Base-by-base conservation (phyloP, 1,139 yeast species). In the Zhuliangozyma parablackwelliae region DNA sequence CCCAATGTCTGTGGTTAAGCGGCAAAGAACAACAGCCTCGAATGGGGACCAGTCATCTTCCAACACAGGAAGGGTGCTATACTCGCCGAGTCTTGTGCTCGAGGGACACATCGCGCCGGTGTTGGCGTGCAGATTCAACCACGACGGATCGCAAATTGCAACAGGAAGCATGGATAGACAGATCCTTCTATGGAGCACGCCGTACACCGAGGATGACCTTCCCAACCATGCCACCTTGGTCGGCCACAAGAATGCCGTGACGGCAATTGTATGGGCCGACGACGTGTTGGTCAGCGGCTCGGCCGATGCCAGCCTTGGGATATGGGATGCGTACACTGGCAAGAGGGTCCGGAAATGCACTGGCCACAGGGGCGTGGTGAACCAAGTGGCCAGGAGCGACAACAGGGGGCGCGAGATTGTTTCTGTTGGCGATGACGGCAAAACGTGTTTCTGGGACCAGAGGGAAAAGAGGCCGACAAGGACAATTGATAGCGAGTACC, bases 341-440 rank as follows among this genome's bases (percentile, higher is more conserved):
- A 50, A 51, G 34, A 70, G 83, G 42, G 42, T 75, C 10, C 61
- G 82, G 31, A 81, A 76, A 43, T 75, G 76, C 26, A 41, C 44
- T 3, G 77, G 74, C 2, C 86, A 82, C 48, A 62, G 60, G 5
- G 63, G 65, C n/a, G 66, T 72, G 12, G 78, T 83, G 4, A 84
- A 85, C 49, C 72, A 80, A 43, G 57, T 84, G 1, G 52, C 38
- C 46, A 25, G 41, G 50, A 51, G 21, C 53, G 59, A 33, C 52
- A 67, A 59, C 3, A 31, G 23, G 12, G 33, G 58, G n/a, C 16
- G 16, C 4, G 28, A 16, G 21, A 47, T 73, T 5, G 64, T 72
- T 3, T 71, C 82, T 25, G 88, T 77, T 3, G 69, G 81, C 12
- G 95, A 86, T 49, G 89, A 82, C 49, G 89, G 90, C 0, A 43